phyloP scores from a whole-genome alignment of 2,329 filamentous ascomycete genomes.

The Epichloe gansuensis region DNA sequence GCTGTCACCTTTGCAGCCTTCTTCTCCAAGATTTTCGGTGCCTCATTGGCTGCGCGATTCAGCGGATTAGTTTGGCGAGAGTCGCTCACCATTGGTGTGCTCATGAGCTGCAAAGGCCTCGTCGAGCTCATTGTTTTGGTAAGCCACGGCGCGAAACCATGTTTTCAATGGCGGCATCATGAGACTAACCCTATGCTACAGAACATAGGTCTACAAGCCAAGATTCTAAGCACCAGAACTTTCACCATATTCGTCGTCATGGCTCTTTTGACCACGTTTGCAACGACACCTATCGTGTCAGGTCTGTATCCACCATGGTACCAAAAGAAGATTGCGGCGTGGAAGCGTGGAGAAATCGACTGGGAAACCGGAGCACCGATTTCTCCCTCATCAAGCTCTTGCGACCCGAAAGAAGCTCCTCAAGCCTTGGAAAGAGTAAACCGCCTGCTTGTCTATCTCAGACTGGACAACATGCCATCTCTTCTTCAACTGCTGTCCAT shows the following conservation, averaged over 20 bases:
- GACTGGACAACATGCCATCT: constrained; percentile 71
- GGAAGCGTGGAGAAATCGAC: constrained; percentile 76
- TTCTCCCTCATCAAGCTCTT: constrained; percentile 6
- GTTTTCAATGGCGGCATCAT: not conserved
- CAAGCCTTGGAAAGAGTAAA: constrained; percentile 28
- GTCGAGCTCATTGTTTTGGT: constrained; percentile 92
- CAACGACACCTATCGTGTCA: constrained; percentile 65
- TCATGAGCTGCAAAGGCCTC: constrained; percentile 96
- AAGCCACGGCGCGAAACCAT: constrained; percentile 18
- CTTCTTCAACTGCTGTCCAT: constrained; percentile 73
- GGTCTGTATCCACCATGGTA: constrained; percentile 59
- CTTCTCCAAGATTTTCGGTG: constrained; percentile 71
- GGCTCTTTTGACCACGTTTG: constrained; percentile 76
- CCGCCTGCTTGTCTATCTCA: constrained; percentile 66
- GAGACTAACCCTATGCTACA: constrained; percentile 12
- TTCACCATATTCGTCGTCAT: constrained; percentile 95
- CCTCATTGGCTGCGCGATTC: constrained; percentile 60
- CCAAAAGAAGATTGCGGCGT: constrained; percentile 37
- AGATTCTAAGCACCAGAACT: constrained; percentile 65
- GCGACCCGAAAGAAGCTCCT: constrained; percentile 3
- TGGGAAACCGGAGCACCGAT: constrained; percentile 42
- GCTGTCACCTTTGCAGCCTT: constrained; percentile 75
- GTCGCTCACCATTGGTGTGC: constrained; percentile 69
- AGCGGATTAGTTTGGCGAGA: constrained; percentile 82
- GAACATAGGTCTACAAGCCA: constrained; percentile 69